Conservation (phyloP, 139 green algal species). For the Coelastrella sp. region DNA sequence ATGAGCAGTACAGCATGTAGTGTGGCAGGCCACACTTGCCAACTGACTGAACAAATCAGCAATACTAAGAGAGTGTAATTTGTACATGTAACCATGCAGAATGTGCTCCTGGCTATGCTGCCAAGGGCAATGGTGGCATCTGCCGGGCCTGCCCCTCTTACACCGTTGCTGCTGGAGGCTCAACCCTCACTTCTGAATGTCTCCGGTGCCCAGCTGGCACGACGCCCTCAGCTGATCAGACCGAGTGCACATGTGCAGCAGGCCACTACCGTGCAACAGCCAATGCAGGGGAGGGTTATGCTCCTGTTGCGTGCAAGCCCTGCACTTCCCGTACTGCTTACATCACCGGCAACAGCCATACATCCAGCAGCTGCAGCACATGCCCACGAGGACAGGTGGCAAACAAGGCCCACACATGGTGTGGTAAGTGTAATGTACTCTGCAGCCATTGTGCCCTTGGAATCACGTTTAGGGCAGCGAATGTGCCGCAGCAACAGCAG, state of each 20-base stretch:
- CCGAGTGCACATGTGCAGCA: slow-evolving; percentile 17
- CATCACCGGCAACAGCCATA: not conserved
- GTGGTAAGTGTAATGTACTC: slow-evolving; percentile 9
- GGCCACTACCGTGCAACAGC: slow-evolving; percentile 12
- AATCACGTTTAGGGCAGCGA: too few relatives aligned
- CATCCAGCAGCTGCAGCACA: not conserved
- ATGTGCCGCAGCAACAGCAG: too few relatives aligned
- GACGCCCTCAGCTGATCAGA: not conserved
- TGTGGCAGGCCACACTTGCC: not conserved
- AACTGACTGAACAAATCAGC: too few relatives aligned
- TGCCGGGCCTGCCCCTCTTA: slow-evolving; percentile 14
- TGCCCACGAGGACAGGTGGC: slow-evolving; percentile 27
- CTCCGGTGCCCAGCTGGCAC: slow-evolving; percentile 23
- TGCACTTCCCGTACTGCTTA: slow-evolving; percentile 14
- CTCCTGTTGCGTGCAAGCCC: slow-evolving; percentile 19
- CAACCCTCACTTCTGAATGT: not conserved
- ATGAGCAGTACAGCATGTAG: not conserved
- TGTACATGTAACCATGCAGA: not conserved
- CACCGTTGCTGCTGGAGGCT: slow-evolving; percentile 21
- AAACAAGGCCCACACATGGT: slow-evolving; percentile 42
- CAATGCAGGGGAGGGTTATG: not conserved
- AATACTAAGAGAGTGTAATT: too few relatives aligned
- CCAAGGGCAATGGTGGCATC: slow-evolving; percentile 31
- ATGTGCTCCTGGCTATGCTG: slow-evolving; percentile 33
- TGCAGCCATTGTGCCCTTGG: not conserved